Conservation (phyloP, 2,329 filamentous ascomycete species). For the Arthrobotrys sphaeroides region DNA sequence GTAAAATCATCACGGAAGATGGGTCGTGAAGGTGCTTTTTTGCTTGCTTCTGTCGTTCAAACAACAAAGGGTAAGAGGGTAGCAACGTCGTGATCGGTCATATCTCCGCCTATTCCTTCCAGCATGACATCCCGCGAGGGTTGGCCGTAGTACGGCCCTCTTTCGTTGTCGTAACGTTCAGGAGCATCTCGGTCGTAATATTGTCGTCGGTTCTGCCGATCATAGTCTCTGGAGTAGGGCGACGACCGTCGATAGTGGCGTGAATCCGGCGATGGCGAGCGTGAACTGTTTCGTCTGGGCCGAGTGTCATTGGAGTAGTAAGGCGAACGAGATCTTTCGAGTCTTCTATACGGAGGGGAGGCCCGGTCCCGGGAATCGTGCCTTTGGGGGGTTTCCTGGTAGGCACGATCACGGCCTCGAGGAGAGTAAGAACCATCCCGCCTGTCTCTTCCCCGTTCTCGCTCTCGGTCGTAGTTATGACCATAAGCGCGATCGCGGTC, state of each 20-base stretch:
- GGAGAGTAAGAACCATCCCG: slow-evolving; percentile 46
- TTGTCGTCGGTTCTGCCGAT: slow-evolving; percentile 42
- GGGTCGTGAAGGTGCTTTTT: slow-evolving; percentile 60
- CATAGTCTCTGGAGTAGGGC: slow-evolving; percentile 40
- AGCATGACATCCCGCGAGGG: slow-evolving; percentile 64
- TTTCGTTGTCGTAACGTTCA: slow-evolving; percentile 50
- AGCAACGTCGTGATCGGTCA: slow-evolving; percentile 67
- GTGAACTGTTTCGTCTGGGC: slow-evolving; percentile 34
- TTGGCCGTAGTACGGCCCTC: slow-evolving; percentile 54
- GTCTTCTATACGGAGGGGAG: slow-evolving; percentile 35
- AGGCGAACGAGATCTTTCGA: slow-evolving; percentile 43
- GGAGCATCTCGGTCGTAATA: slow-evolving; percentile 58
- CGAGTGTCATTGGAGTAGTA: slow-evolving; percentile 41
- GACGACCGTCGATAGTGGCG: slow-evolving; percentile 36
- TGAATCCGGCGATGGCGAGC: slow-evolving; percentile 34
- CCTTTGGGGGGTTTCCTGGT: slow-evolving; percentile 21
- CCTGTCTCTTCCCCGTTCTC: slow-evolving; percentile 35
- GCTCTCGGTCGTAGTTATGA: slow-evolving; percentile 34
- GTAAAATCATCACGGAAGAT: slow-evolving; percentile 59
- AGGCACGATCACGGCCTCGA: slow-evolving; percentile 34
- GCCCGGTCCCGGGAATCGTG: slow-evolving; percentile 33
- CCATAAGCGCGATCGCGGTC: slow-evolving; percentile 29
- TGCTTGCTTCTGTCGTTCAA: slow-evolving; percentile 58
- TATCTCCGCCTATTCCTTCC: slow-evolving; percentile 66
- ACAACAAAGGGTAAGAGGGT: slow-evolving; percentile 61